These are phyloP conservation scores for Solanum appendiculatum DNA, from an alignment of 257 asterid species.

Conservation along the genomic window DNA sequence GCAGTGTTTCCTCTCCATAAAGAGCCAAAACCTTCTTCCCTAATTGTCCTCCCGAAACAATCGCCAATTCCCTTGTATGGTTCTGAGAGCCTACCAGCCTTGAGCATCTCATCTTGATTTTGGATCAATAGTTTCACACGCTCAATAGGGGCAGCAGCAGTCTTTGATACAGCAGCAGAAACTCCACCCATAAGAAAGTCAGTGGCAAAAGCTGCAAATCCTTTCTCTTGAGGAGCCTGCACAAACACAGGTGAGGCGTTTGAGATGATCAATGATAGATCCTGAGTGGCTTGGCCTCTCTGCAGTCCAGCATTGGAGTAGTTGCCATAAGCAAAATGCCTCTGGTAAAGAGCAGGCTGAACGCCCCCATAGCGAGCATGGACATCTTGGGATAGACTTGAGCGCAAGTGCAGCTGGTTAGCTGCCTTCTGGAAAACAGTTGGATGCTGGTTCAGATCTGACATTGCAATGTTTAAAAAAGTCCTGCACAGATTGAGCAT, in stretches of 20 bases:
- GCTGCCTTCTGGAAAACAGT: slow-evolving; percentile 60
- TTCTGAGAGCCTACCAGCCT: slow-evolving; percentile 74
- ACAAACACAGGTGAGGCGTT: slow-evolving; percentile 81
- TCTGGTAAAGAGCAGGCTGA: slow-evolving; percentile 45
- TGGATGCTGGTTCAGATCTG: slow-evolving; percentile 51
- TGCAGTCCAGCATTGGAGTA: slow-evolving; percentile 52
- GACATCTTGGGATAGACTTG: slow-evolving; percentile 40
- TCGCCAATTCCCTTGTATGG: slow-evolving; percentile 93
- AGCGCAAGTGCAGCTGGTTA: slow-evolving; percentile 63
- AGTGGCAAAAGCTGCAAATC: slow-evolving; percentile 55
- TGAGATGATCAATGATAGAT: slow-evolving; percentile 54
- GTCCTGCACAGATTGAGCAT: slow-evolving; percentile 3
- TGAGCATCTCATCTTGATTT: slow-evolving; percentile 87
- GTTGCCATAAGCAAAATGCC: slow-evolving; percentile 51
- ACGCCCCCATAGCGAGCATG: slow-evolving; percentile 43
- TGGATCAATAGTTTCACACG: slow-evolving; percentile 93
- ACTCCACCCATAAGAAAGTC: slow-evolving; percentile 96
- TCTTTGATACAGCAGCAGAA: slow-evolving; percentile 90
- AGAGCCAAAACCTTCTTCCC: slow-evolving; percentile 56
- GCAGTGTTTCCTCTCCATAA: slow-evolving; percentile 97
- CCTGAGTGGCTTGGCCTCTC: slow-evolving; percentile 35
- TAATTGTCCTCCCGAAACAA: slow-evolving; percentile 61
- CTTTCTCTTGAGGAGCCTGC: slow-evolving; percentile 86
- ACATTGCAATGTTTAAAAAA: slow-evolving; percentile 27
- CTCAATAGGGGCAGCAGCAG: slow-evolving; percentile 93